These are phyloP conservation scores for Apophysomyces elegans DNA, from an alignment of 371 early-diverging fungal genomes.

Conservation along the genomic window DNA sequence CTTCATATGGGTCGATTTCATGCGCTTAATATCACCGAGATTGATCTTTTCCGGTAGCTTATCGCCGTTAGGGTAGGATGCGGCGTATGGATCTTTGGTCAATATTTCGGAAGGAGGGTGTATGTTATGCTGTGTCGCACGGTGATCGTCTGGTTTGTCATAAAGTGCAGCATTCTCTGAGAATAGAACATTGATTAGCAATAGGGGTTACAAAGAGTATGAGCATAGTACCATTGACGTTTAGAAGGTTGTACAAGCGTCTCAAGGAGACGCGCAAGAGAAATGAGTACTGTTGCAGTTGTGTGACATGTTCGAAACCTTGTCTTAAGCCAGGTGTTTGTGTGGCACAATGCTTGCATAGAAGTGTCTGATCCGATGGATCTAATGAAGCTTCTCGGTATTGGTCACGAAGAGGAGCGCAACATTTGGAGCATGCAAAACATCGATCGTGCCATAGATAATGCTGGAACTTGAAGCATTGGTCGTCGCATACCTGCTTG, in stretches of 20 bases:
- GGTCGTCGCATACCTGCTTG: conserved; percentile 78
- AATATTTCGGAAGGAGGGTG: conserved; percentile 12
- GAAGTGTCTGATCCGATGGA: conserved; percentile 35
- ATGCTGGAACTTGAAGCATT: conserved; percentile 69
- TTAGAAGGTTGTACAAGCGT: conserved; percentile 79
- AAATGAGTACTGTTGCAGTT: conserved; percentile 90
- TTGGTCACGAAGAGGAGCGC: conserved; percentile 53
- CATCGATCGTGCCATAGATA: conserved; percentile 84
- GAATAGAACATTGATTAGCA: background rate
- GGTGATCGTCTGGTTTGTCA: background rate
- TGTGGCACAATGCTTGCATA: conserved; percentile 54
- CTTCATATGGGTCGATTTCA: conserved; percentile 63
- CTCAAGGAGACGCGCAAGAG: conserved; percentile 82
- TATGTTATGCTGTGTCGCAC: background rate
- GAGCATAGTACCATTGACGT: conserved; percentile 56
- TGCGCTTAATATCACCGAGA: conserved; percentile 63
- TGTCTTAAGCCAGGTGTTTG: conserved; percentile 26
- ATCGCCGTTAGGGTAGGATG: conserved; percentile 12
- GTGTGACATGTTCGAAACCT: conserved; percentile 80
- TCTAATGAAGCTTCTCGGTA: conserved; percentile 57
- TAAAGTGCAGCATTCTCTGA: background rate
- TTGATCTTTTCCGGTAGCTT: conserved; percentile 41
- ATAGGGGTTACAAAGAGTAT: background rate
- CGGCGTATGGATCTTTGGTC: conserved; percentile 9
- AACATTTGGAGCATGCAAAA: conserved; percentile 74